Percentiles rank a stretch among this genome's conserved stretches.
phyloP scores from a whole-genome alignment of 768 basidiomycete species.

The Podaxis sp. region DNA sequence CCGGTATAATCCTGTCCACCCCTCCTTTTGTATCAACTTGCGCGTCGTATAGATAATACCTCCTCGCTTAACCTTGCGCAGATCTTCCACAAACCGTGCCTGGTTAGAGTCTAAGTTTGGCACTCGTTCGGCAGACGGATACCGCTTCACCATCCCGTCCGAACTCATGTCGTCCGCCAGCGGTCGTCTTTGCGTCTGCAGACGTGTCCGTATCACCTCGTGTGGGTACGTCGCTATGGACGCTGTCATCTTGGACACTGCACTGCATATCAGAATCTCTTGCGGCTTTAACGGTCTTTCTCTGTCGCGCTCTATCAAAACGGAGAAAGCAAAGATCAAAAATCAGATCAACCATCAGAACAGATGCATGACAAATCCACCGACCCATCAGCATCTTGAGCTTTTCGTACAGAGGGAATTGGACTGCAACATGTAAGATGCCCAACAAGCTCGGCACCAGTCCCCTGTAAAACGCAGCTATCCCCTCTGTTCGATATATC shows the following conservation, averaged over 20 bases:
- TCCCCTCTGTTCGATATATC: conserved; percentile 89
- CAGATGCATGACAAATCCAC: conserved; percentile 31
- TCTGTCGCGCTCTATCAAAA: conserved; percentile 41
- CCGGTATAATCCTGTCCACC: conserved; percentile 88
- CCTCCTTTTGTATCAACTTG: conserved; percentile 77
- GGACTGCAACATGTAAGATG: conserved; percentile 93
- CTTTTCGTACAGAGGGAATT: conserved; percentile 95
- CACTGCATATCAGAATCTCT: conserved; percentile 86
- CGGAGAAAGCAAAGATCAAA: conserved; percentile 3
- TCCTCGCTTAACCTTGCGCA: conserved; percentile 30
- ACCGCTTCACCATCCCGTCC: conserved; percentile 58
- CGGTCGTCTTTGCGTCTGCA: conserved; percentile 82
- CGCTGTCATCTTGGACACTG: conserved; percentile 94
- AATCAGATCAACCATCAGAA: conserved; percentile 9
- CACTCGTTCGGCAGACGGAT: conserved; percentile 28
- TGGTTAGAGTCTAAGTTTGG: conserved; percentile 10
- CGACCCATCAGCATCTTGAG: conserved; percentile 85
- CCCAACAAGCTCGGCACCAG: conserved; percentile 91
- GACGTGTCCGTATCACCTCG: conserved; percentile 96
- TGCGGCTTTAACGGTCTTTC: conserved; percentile 52
- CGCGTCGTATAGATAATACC: conserved; percentile 75
- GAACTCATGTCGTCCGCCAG: conserved; percentile 59
- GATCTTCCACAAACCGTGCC: conserved; percentile 15
- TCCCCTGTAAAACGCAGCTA: conserved; percentile 90
- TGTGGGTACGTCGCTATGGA: conserved; percentile 96